Percentiles rank a stretch among this genome's conserved stretches.
These are phyloP conservation scores for Rubus parviflorus DNA, from an alignment of 306 rosid genomes.

Conservation along the genomic window DNA sequence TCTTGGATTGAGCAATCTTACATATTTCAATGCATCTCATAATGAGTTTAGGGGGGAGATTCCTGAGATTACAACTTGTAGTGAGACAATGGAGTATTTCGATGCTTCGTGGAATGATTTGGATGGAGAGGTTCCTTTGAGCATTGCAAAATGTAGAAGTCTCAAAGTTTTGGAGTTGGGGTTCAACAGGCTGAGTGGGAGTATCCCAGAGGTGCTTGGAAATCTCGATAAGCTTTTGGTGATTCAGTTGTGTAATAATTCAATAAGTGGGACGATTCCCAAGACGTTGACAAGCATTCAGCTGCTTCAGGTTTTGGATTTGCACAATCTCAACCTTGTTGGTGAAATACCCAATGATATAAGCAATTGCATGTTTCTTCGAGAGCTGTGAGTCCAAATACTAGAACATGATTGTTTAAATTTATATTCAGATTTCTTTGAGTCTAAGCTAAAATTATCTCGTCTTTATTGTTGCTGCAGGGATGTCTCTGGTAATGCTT, in stretches of 20 bases:
- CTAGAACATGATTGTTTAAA: conserved; percentile 9
- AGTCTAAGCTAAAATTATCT: conserved; percentile 31
- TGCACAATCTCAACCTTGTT: conserved; percentile 70
- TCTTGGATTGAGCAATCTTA: conserved; percentile 59
- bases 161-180: conserved; percentile 75
- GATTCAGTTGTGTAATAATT: conserved; percentile 75
- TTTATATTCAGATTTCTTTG: conserved; percentile 27
- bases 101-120: conserved; percentile 81
- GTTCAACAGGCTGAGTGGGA: conserved; percentile 65
- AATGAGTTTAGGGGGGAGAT: conserved; percentile 68
- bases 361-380: conserved; percentile 79
- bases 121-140: conserved; percentile 75
- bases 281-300: conserved; percentile 59
- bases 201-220: conserved; percentile 58
- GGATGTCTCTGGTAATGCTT: conserved; percentile 77
- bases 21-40: conserved; percentile 66
- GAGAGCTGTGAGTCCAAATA: conserved; percentile 76
- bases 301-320: conserved; percentile 81
- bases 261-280: conserved; percentile 67
- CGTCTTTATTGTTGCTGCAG: conserved; percentile 52
- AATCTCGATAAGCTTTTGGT: conserved; percentile 57
- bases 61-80: conserved; percentile 58
- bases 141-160: conserved; percentile 70
- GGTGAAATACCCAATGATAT: conserved; percentile 76
- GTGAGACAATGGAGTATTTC: conserved; percentile 63